Evolutionary conservation across 192 early-diverging fungal genomes (phyloP), one percentile per base, ranked within the genome.

Genomic region (Geranomyces variabilis): DNA sequence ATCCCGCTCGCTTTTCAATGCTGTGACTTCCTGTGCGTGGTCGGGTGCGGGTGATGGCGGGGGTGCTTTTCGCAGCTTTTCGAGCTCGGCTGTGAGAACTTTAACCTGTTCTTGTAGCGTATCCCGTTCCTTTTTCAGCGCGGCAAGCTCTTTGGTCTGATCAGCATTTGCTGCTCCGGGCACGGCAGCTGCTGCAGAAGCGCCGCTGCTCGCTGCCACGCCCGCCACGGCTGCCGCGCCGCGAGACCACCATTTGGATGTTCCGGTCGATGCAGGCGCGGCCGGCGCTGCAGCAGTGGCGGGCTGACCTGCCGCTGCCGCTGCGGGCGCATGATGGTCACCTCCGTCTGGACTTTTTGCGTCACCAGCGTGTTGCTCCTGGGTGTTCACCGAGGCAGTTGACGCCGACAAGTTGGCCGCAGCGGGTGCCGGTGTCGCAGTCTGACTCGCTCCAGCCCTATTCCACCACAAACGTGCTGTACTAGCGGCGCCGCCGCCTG

Each of bases 391-490:
- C 51, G 67, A 69, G 26, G 62, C 33, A 12, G 34, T 31, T 26
- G 48, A 53, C 26, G 34, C 29, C 12, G 69, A 34, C 58, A 60
- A 60, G 17, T 19, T 19, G 5, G 12, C 58, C 29, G 29, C 31
- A 19, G 28, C 31, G 17, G 58, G 58, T 14, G 47, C 69, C n/a
- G 49, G 17, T 21, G 19, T 9, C 24, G 51, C 51, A 29, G 22
- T 29, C 31, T 47, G 19, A 33, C 30, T 69, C 31, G 47, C 45
- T 55, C n/a, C 31, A 0, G 45, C 62, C 7, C 63, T n/a, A 36
- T 31, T 47, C 71, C 71, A 74, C 71, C 71, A 74, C 8, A 63
- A 74, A 14, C 65, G 48, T 6, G 64, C 53, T 14, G 34, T 14
- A 6, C 49, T 31, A 21, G 63, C 71, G 6, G 65, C 41, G 36